Evolutionary conservation across 805 yeast species (phyloP).

Genomic region (Candida golubevii): DNA sequence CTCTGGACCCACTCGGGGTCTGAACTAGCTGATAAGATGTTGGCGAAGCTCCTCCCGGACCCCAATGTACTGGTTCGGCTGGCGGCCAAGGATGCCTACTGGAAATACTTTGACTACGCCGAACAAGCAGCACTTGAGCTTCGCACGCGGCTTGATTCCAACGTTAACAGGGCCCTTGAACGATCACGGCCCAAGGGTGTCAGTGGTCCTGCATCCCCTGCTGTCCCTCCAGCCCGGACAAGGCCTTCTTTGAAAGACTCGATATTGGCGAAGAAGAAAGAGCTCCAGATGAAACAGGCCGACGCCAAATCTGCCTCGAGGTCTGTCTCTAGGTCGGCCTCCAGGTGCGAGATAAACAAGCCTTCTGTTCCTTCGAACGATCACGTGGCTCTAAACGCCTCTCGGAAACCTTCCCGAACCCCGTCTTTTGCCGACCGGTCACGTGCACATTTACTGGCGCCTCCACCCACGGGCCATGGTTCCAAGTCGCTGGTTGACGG

Average conservation of each 20-base stretch:
- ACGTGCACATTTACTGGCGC: too few species aligned
- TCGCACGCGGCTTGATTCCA: conserved; percentile 38
- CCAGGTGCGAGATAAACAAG: neutral
- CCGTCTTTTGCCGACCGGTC: too few species aligned
- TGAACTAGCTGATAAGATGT: conserved; percentile 46
- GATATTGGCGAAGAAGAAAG: conserved; percentile 41
- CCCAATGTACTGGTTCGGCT: conserved; percentile 80
- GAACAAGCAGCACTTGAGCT: conserved; percentile 47
- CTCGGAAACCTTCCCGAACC: too few species aligned
- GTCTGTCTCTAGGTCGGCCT: neutral
- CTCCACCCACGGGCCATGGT: too few species aligned
- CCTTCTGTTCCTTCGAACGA: neutral
- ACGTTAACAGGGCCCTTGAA: conserved; percentile 56
- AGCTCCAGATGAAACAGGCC: conserved; percentile 25
- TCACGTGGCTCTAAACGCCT: too few species aligned
- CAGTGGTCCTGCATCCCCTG: neutral
- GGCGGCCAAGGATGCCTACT: conserved; percentile 64
- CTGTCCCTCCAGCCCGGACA: conserved; percentile 13
- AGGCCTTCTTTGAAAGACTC: conserved; percentile 48
- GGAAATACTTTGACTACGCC: conserved; percentile 59
- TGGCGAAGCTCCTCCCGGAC: conserved; percentile 64
- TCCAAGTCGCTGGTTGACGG: too few species aligned
- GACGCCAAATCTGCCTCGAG: conserved; percentile 12
- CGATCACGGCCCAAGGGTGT: conserved; percentile 44
- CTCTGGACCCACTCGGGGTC: conserved; percentile 16